phyloP scores from a whole-genome alignment of 163 green algal species.

The Scenedesmus sp. region DNA sequence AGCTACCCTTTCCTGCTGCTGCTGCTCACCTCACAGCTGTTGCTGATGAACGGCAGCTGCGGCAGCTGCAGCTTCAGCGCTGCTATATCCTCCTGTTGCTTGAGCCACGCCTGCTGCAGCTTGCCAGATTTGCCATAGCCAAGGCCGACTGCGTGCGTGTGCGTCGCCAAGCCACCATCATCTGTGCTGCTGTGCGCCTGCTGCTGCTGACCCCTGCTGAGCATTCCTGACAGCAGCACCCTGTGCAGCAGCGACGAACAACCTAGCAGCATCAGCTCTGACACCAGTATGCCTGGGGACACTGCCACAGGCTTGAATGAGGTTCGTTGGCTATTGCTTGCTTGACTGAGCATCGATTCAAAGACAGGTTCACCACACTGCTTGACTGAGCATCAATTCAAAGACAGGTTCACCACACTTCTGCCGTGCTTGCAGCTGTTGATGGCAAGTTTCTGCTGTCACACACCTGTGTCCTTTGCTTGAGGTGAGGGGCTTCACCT shows the following conservation, averaged over 20 bases:
- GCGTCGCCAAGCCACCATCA: not conserved
- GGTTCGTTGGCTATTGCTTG: not conserved
- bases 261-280: not conserved
- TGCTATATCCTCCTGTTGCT: not conserved
- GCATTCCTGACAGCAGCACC: not conserved
- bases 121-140: constrained; percentile 40
- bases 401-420: not conserved
- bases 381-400: too few relatives aligned
- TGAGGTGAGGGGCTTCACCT: constrained; percentile 10
- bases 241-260: not conserved
- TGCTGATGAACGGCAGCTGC: constrained; percentile 39
- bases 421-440: not conserved
- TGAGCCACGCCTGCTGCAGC: constrained; percentile 37
- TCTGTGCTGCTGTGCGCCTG: not conserved
- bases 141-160: constrained; percentile 26
- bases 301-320: not conserved
- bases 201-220: not conserved
- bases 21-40: constrained; percentile 38
- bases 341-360: not conserved
- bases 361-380: not conserved
- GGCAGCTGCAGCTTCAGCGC: constrained; percentile 7
- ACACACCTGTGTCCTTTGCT: constrained; percentile 8
- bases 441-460: not conserved
- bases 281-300: not conserved
- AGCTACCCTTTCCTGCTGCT: not conserved